phyloP scores from a whole-genome alignment of 2,329 filamentous ascomycete genomes.

The Sarocladium kiliense region DNA sequence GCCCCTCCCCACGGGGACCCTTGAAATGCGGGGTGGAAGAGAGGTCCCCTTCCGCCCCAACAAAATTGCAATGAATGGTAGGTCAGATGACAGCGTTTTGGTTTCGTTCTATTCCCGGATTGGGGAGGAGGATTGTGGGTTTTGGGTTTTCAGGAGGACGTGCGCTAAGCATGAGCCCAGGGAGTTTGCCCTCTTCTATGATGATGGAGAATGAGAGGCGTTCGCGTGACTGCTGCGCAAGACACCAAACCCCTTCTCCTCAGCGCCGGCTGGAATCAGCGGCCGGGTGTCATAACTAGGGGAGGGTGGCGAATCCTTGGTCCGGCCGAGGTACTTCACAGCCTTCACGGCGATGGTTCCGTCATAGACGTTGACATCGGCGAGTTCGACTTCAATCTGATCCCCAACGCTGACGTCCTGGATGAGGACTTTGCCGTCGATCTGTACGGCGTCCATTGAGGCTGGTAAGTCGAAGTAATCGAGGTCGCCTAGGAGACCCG shows the following conservation, averaged over 20 bases:
- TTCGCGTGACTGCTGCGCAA: neutral
- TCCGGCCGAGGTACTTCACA: conserved; percentile 21
- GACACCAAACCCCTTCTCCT: neutral
- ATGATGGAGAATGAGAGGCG: neutral
- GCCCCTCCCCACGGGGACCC: neutral
- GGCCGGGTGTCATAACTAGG: neutral
- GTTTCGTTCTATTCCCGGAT: neutral
- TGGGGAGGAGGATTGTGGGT: too few species aligned
- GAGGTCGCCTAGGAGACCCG: conserved; percentile 35
- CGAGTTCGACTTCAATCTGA: conserved; percentile 50
- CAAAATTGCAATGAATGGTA: neutral
- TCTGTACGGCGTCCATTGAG: conserved; percentile 30
- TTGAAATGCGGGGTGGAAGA: neutral
- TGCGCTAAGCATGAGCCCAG: too few species aligned
- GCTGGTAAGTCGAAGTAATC: conserved; percentile 46
- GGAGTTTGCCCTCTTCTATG: neutral
- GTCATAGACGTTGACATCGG: conserved; percentile 46
- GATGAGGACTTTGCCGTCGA: conserved; percentile 32
- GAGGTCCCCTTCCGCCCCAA: neutral
- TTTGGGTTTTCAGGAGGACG: too few species aligned
- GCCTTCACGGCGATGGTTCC: conserved; percentile 42
- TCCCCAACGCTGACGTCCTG: conserved; percentile 45
- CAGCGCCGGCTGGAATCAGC: neutral
- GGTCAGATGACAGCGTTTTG: neutral
- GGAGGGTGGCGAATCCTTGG: neutral